These are phyloP conservation scores for Phaeomoniella chlamydospora DNA, from an alignment of 2,329 filamentous ascomycete species.

Conservation along the genomic window DNA sequence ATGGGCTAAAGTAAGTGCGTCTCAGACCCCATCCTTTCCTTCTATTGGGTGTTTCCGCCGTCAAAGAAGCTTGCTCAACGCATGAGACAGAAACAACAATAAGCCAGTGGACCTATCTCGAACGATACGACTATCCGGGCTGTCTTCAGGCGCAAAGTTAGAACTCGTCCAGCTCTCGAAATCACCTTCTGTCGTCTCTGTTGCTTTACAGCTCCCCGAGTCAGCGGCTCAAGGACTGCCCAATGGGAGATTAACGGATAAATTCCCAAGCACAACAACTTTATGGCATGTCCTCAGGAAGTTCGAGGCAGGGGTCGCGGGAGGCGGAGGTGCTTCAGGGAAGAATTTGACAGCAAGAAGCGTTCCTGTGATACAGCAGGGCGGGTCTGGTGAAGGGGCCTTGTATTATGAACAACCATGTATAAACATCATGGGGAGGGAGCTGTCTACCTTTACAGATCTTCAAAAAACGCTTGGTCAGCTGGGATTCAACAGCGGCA, in stretches of 20 bases:
- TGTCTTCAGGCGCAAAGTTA: conserved; percentile 75
- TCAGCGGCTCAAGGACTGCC: conserved; percentile 50
- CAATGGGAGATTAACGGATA: conserved; percentile 60
- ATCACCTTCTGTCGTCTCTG: conserved; percentile 70
- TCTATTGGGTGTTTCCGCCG: not conserved
- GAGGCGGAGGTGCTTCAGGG: conserved; percentile 38
- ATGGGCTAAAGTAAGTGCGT: conserved; percentile 58
- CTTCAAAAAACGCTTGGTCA: conserved; percentile 82
- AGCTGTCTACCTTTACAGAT: conserved; percentile 61
- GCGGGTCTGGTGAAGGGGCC: conserved; percentile 48
- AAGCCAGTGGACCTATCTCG: conserved; percentile 76
- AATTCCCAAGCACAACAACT: conserved; percentile 75
- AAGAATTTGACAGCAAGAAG: conserved; percentile 71
- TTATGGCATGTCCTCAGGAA: conserved; percentile 83
- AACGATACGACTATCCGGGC: conserved; percentile 68
- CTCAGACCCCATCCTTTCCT: not conserved
- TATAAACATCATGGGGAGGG: conserved; percentile 68
- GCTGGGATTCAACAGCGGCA: conserved; percentile 75
- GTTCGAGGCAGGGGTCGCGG: conserved; percentile 66
- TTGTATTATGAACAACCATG: conserved; percentile 81
- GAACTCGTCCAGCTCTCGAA: conserved; percentile 80
- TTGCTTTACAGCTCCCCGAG: conserved; percentile 73
- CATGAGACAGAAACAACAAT: conserved; percentile 52
- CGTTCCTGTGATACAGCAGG: conserved; percentile 46
- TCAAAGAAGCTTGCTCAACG: conserved; percentile 4